These are phyloP conservation scores for Verticillium dahliae DNA, from an alignment of 2,329 filamentous ascomycete species.

Conservation along the genomic window DNA sequence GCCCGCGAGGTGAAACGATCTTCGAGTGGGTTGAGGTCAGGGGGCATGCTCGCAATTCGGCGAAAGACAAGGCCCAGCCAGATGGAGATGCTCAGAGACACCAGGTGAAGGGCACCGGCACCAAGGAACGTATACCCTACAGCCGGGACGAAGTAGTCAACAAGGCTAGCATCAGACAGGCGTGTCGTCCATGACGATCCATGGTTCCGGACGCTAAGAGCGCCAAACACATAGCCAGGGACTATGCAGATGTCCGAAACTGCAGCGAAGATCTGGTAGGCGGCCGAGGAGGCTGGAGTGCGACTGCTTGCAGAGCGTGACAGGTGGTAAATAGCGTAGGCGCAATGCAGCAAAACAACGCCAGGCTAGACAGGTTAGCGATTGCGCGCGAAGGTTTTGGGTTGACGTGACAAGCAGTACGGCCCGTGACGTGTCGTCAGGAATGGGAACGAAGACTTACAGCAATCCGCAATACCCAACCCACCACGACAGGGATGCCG, in stretches of 20 bases:
- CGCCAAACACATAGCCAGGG: slow-evolving; percentile 51
- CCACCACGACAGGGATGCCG: slow-evolving; percentile 54
- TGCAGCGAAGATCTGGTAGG: slow-evolving; percentile 81
- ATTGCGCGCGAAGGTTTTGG: neutral
- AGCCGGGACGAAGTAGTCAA: slow-evolving; percentile 55
- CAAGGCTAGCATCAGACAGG: slow-evolving; percentile 48
- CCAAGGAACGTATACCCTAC: slow-evolving; percentile 63
- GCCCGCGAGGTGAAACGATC: slow-evolving; percentile 70
- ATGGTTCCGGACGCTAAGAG: slow-evolving; percentile 37
- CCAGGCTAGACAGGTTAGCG: slow-evolving; percentile 50
- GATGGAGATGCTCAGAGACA: slow-evolving; percentile 64
- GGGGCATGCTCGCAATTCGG: slow-evolving; percentile 74
- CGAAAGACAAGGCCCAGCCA: slow-evolving; percentile 76
- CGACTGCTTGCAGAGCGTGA: slow-evolving; percentile 62
- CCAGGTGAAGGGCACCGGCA: slow-evolving; percentile 60
- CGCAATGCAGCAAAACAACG: slow-evolving; percentile 62
- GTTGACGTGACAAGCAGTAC: neutral
- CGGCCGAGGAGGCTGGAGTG: slow-evolving; percentile 73
- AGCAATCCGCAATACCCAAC: slow-evolving; percentile 71
- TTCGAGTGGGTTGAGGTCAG: slow-evolving; percentile 93
- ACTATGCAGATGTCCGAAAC: slow-evolving; percentile 58
- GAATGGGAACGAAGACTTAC: slow-evolving; percentile 39
- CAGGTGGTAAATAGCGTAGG: slow-evolving; percentile 80
- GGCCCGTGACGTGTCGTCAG: neutral
- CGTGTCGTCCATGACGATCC: slow-evolving; percentile 59